A percentile compares a stretch with the other conserved stretches of the same genome.
Evolutionary conservation across 345 rosid species (phyloP).

Genomic region (Moricandia moricandioides): DNA sequence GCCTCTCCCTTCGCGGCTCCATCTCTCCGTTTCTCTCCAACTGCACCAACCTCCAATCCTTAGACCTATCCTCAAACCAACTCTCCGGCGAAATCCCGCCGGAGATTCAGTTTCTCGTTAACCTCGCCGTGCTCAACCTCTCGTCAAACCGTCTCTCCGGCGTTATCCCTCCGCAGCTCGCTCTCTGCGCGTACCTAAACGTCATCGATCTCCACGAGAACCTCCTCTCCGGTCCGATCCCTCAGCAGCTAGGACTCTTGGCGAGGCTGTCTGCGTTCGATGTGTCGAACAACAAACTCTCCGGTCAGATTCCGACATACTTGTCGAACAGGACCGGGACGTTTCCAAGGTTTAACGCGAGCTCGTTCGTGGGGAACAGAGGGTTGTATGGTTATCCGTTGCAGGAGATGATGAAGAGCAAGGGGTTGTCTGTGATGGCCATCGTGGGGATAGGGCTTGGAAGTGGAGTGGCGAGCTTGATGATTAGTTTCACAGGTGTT

Average conservation of each 20-base stretch:
- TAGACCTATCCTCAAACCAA: conserved; percentile 84
- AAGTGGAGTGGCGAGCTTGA: conserved; percentile 85
- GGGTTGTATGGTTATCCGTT: conserved; percentile 89
- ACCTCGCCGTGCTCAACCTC: conserved; percentile 91
- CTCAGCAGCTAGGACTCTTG: conserved; percentile 70
- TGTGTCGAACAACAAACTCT: conserved; percentile 73
- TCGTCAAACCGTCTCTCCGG: conserved; percentile 72
- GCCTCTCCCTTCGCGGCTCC: conserved; percentile 73
- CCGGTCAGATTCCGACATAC: conserved; percentile 72
- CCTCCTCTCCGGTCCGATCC: conserved; percentile 71
- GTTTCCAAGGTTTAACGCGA: conserved; percentile 71
- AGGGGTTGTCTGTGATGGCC: conserved; percentile 71
- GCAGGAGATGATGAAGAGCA: conserved; percentile 51
- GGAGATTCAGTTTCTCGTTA: conserved; percentile 77
- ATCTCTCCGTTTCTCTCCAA: conserved; percentile 80
- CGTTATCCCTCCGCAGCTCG: conserved; percentile 71
- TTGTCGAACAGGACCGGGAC: conserved; percentile 70
- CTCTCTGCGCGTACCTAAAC: conserved; percentile 90
- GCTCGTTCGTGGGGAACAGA: conserved; percentile 74
- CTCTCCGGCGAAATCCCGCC: conserved; percentile 72
- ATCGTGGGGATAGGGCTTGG: conserved; percentile 95
- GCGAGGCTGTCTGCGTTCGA: conserved; percentile 76
- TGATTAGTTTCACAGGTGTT: conserved; percentile 84
- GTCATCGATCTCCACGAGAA: conserved; percentile 90
- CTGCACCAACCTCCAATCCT: conserved; percentile 87